Base-by-base conservation (phyloP, 2,329 filamentous ascomycete species). In the Daldinia eschscholtzii region DNA sequence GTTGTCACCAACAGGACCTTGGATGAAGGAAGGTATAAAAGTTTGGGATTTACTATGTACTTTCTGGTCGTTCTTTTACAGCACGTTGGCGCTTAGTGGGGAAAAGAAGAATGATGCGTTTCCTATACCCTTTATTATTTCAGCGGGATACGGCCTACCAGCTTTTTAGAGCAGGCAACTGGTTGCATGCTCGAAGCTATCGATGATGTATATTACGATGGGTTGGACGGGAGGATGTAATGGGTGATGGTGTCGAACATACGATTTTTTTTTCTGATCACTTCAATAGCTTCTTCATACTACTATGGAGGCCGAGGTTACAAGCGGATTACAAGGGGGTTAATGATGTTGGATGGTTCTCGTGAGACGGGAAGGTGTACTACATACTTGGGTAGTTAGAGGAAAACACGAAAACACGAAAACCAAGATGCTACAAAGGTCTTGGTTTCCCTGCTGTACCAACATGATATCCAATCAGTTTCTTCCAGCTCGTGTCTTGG, bases 111-210 rank as follows among this genome's bases (percentile, higher is more conserved):
- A 61, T 39, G 52, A 61, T 35, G 53, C 20, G 7, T 58, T 61
- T 68, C 23, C 26, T 64, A 71, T 71, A 70, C 69, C 67, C 64
- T 64, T 65, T 46, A 52, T 53, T 35, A 46, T 52, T 67, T 42
- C 57, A 30, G 63, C 33, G 55, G 58, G 33, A 56, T 39, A 58
- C 56, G 64, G 48, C 13, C 41, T 46, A 28, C 41, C 28, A 44
- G 64, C 48, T 67, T 70, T 52, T 56, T 39, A 66, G 42, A 59
- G 57, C 60, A 65, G 57, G 60, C 57, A 57, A 63, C 65, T 57
- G 62, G 48, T 69, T 48, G 60, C 60, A 28, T 63, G 48, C 64
- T 60, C 44, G 41, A 61, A 26, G 44, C 37, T 57, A 39, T 5
- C 18, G 41, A 37, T 62, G 35, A 60, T 23, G 53, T 57, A 60